Base-by-base conservation (phyloP, 371 early-diverging fungal species). In the Apophysomyces sp. region DNA sequence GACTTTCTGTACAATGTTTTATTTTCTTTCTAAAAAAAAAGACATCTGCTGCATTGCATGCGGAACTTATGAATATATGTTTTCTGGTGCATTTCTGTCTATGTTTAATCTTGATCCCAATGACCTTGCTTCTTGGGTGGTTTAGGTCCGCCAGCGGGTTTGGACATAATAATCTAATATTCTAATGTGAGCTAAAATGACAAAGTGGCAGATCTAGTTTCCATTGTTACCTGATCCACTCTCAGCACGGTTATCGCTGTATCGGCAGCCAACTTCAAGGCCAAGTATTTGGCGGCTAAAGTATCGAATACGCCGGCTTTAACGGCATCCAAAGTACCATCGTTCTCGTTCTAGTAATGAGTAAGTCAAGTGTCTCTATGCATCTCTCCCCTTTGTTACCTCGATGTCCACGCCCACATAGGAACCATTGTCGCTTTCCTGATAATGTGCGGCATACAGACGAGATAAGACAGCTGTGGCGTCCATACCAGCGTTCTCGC, bases 401-500 rank as follows among this genome's bases (percentile, higher is more conserved):
- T 95, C 94, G 57, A 95, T 85, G 77, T 96, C 86, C 36, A 96
- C 86, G 63, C 95, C 96, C 37, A 80, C 60, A 31, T 67, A 51
- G 21, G 60, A 61, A 28, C 72, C 74, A 24, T 77, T 71, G 67
- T 75, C 71, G 52, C 85, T 83, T 72, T 81, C 88, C 53, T 88
- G 78, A 60, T 94, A 90, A 75, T 98, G 99, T 30, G 97, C 94
- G 29, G 98, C 93, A 69, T 95, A 94, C 63, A 99, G 80, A 70
- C 94, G 91, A 15, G 97, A 94, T 29, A 98, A 80, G 37, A 94
- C 83, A 66, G 95, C 95, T 12, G 97, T 97, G 62, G 94, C 91
- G 69, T 98, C 96, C 80, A 99, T 82, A 62, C 98, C 99, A 36
- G 94, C 96, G 72, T 97, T 98, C 68, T 98, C 98, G 49, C 94